phyloP scores from a whole-genome alignment of 2,329 filamentous ascomycete species.

The Hypoxylon rubiginosum region DNA sequence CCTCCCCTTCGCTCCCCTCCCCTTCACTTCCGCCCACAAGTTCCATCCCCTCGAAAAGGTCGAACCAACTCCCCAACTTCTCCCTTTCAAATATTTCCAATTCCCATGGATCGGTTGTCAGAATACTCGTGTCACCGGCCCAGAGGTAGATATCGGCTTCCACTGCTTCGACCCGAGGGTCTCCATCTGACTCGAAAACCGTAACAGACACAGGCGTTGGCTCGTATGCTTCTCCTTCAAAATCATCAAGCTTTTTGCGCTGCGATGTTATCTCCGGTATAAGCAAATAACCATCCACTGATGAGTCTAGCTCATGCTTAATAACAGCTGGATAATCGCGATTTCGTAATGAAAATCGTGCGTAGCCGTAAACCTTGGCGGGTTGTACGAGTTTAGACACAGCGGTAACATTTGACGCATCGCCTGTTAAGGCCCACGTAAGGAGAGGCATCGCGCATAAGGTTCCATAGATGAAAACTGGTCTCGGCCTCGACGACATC shows the following conservation, averaged over 20 bases:
- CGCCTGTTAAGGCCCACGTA: slow-evolving; percentile 50
- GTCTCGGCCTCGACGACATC: slow-evolving; percentile 13
- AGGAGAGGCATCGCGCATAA: slow-evolving; percentile 49
- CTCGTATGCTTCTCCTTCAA: slow-evolving; percentile 21
- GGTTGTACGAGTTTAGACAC: slow-evolving; percentile 26
- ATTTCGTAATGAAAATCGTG: slow-evolving; percentile 36
- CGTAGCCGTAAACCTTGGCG: slow-evolving; percentile 41
- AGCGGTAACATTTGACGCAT: slow-evolving; percentile 40
- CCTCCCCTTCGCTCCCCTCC: too few relatives aligned
- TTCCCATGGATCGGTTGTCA: slow-evolving; percentile 45
- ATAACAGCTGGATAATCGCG: slow-evolving; percentile 49
- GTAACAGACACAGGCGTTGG: slow-evolving; percentile 18
- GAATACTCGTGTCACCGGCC: slow-evolving; percentile 36
- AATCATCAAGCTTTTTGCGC: slow-evolving; percentile 23
- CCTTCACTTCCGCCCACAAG: slow-evolving; percentile 22
- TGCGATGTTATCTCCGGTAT: slow-evolving; percentile 42
- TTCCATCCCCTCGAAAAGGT: slow-evolving; percentile 43
- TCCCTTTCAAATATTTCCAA: slow-evolving; percentile 46
- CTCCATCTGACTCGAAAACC: slow-evolving; percentile 29
- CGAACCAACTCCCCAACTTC: slow-evolving; percentile 49
- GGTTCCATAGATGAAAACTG: slow-evolving; percentile 51
- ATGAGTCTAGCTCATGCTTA: slow-evolving; percentile 20
- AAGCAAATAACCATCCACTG: slow-evolving; percentile 48
- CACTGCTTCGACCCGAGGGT: slow-evolving; percentile 17
- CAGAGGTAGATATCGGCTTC: slow-evolving; percentile 53